phyloP scores from a whole-genome alignment of 495 filamentous ascomycete species.

The Aspergillus indologenus region DNA sequence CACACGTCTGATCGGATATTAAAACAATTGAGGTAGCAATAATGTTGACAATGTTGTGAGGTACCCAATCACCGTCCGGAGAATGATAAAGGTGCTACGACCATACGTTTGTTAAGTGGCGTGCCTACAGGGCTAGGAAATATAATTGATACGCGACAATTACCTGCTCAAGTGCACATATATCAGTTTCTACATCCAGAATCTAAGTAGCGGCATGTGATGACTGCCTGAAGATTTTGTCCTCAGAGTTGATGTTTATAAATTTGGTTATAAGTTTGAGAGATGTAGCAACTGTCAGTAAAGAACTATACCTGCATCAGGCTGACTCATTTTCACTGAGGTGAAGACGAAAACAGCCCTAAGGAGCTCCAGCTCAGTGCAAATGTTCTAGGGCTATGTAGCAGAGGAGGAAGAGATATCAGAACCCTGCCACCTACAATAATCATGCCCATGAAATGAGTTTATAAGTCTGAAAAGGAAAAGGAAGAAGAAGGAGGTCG shows the following conservation, averaged over 20 bases:
- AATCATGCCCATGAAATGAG: slow-evolving; percentile 65
- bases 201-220: no score
- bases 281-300: slow-evolving; percentile 27
- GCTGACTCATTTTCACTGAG: slow-evolving; percentile 6
- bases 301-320: slow-evolving; percentile 26
- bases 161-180: no score
- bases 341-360: slow-evolving; percentile 33
- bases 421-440: slow-evolving; percentile 75
- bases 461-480: slow-evolving; percentile 41
- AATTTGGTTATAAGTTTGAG: no score
- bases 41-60: background rate
- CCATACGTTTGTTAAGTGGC: no score
- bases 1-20: background rate
- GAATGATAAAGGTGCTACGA: no score
- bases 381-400: slow-evolving; percentile 59
- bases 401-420: slow-evolving; percentile 55
- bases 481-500: slow-evolving; percentile 41
- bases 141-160: no score
- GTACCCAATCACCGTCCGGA: background rate
- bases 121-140: no score
- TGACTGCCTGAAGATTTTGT: no score
- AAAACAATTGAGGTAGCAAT: background rate
- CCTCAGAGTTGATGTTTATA: no score
- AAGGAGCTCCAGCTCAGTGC: slow-evolving; percentile 68
- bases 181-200: no score